Evolutionary conservation across 2,329 filamentous ascomycete genomes (phyloP).

Genomic region (Colletotrichum noveboracense): DNA sequence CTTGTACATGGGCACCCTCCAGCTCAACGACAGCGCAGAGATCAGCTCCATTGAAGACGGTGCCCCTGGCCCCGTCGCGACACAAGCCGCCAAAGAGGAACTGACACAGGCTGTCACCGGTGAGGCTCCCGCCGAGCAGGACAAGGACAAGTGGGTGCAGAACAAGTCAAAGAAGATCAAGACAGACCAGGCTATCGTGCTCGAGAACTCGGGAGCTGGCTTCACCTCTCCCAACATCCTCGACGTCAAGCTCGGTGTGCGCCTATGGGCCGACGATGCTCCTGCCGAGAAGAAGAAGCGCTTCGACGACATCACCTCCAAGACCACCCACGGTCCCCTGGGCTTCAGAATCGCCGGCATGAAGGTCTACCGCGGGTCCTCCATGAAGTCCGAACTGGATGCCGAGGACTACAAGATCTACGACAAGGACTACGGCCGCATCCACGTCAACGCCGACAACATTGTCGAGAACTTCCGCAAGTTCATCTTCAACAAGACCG

Average conservation of each 20-base stretch:
- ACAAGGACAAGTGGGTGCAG: constrained; percentile 48
- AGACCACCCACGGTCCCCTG: constrained; percentile 64
- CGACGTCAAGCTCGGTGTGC: constrained; percentile 87
- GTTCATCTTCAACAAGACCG: constrained; percentile 63
- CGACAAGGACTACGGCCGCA: constrained; percentile 67
- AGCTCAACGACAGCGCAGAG: constrained; percentile 63
- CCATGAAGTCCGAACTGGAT: constrained; percentile 55
- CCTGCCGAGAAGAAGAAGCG: constrained; percentile 62
- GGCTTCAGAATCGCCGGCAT: constrained; percentile 71
- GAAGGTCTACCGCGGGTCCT: constrained; percentile 64
- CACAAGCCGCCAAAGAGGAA: constrained; percentile 37
- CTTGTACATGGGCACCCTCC: constrained; percentile 80
- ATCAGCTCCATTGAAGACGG: constrained; percentile 53
- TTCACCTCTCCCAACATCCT: constrained; percentile 88
- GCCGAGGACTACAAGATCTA: constrained; percentile 64
- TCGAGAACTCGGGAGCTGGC: constrained; percentile 83
- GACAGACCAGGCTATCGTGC: constrained; percentile 80
- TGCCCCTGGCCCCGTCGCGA: constrained; percentile 48
- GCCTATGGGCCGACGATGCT: constrained; percentile 83
- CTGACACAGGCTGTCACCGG: constrained; percentile 37
- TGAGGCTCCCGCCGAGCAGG: constrained; percentile 30
- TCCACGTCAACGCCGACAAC: constrained; percentile 57
- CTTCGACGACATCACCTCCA: constrained; percentile 62
- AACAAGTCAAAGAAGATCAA: constrained; percentile 66
- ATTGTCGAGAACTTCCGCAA: constrained; percentile 58